Evolutionary conservation across 352 stramenopile species (phyloP).

Genomic region (Pythium volutum): DNA sequence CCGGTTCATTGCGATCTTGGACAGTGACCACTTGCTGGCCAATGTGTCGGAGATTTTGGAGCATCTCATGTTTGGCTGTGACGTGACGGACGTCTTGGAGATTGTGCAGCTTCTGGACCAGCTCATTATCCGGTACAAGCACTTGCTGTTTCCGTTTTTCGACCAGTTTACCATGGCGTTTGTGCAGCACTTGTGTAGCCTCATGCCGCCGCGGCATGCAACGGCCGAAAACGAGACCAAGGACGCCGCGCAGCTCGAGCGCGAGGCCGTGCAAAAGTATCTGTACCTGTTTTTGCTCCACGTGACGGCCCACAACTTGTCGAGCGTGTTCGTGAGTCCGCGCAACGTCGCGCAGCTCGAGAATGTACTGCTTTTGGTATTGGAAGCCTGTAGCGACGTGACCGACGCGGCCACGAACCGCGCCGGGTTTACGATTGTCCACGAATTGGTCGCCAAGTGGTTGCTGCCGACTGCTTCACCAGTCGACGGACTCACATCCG

Average conservation of each 20-base stretch:
- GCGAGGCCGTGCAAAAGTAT: slow-evolving; percentile 77
- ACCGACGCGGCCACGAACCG: slow-evolving; percentile 74
- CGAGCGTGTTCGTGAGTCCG: slow-evolving; percentile 56
- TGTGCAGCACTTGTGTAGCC: slow-evolving; percentile 60
- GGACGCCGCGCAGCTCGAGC: slow-evolving; percentile 70
- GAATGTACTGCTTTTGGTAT: slow-evolving; percentile 59
- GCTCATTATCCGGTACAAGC: slow-evolving; percentile 86
- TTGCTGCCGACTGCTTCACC: slow-evolving; percentile 30
- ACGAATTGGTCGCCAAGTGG: slow-evolving; percentile 67
- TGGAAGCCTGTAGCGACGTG: slow-evolving; percentile 67
- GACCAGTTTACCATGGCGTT: slow-evolving; percentile 65
- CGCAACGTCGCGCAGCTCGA: slow-evolving; percentile 67
- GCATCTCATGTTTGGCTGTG: slow-evolving; percentile 62
- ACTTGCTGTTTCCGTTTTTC: slow-evolving; percentile 60
- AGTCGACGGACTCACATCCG: slow-evolving; percentile 26
- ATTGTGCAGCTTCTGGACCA: slow-evolving; percentile 83
- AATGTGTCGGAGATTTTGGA: slow-evolving; percentile 60
- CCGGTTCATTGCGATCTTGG: slow-evolving; percentile 68
- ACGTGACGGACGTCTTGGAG: slow-evolving; percentile 65
- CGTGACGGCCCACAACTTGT: slow-evolving; percentile 65
- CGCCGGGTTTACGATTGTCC: slow-evolving; percentile 68
- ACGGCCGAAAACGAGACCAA: slow-evolving; percentile 54
- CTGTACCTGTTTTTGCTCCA: slow-evolving; percentile 80
- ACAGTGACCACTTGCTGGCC: slow-evolving; percentile 62
- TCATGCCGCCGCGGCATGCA: slow-evolving; percentile 61